phyloP scores from a whole-genome alignment of 148 eudicot species.

The Fagopyrum homotropicum region DNA sequence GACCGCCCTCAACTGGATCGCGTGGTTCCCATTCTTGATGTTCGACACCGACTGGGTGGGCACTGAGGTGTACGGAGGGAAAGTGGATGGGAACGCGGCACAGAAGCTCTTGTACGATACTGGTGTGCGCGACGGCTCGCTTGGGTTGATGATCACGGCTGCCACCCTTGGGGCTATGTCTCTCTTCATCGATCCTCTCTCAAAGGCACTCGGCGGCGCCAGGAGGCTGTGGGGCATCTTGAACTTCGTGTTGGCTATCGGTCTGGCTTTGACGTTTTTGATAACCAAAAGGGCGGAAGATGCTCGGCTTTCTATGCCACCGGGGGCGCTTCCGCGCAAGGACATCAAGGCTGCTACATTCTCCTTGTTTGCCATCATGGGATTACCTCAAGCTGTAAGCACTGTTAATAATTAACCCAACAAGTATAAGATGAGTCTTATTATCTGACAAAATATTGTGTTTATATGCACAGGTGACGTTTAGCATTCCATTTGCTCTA shows the following conservation, averaged over 20 bases:
- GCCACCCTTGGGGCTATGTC: not conserved
- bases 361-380: not conserved
- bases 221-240: not conserved
- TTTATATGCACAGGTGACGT: conserved; percentile 42
- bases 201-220: not conserved
- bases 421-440: no score
- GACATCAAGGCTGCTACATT: not conserved
- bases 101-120: not conserved
- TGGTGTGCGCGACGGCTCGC: not conserved
- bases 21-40: conserved; percentile 68
- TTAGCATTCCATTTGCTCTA: conserved; percentile 74
- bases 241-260: not conserved
- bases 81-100: not conserved
- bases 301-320: not conserved
- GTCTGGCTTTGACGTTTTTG: not conserved
- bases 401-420: no score
- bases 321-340: not conserved
- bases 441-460: not conserved
- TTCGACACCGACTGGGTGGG: conserved; percentile 88
- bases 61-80: conserved; percentile 61
- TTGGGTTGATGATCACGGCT: not conserved
- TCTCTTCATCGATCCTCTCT: not conserved
- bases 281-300: not conserved
- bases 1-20: conserved; percentile 64
- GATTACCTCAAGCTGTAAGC: conserved; percentile 16